Evolutionary conservation across 2,329 filamentous ascomycete genomes (phyloP).

Genomic region (Diaporthe sp.): DNA sequence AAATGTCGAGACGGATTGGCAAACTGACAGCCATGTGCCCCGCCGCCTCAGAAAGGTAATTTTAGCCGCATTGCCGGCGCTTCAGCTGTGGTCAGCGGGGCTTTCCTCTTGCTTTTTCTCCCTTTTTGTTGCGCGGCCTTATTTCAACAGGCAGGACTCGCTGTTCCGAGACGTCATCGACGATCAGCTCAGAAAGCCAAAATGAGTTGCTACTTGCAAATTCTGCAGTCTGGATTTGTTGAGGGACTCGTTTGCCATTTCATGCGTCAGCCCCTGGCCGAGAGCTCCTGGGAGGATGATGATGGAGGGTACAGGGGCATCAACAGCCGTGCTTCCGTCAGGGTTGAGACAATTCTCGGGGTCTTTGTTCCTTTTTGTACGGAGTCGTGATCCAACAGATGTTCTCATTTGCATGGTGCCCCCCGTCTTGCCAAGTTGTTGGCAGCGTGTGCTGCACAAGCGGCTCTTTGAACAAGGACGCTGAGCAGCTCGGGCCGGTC

Average conservation of each 20-base stretch:
- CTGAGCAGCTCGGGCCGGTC: constrained; percentile 16
- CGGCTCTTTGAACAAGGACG: not conserved
- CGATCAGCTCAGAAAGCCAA: not conserved
- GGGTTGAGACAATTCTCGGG: not conserved
- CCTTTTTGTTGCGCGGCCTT: not conserved
- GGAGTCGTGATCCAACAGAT: not conserved
- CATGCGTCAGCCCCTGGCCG: not conserved
- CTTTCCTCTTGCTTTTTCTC: not conserved
- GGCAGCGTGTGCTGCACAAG: constrained; percentile 9
- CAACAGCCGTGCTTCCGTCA: not conserved
- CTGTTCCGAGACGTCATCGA: not conserved
- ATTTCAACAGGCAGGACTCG: not conserved
- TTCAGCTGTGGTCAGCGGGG: not conserved
- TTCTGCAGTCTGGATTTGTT: constrained; percentile 9
- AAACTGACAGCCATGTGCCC: not conserved
- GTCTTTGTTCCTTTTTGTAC: constrained; percentile 17
- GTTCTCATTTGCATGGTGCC: not conserved
- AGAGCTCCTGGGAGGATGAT: not conserved
- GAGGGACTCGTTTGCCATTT: not conserved
- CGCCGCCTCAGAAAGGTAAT: not conserved
- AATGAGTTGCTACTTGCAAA: not conserved
- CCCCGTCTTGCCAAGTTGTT: constrained; percentile 23
- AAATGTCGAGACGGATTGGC: not conserved
- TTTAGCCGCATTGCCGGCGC: not conserved
- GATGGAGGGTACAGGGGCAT: constrained; percentile 2